Evolutionary conservation across 2,329 filamentous ascomycete species (phyloP), one percentile per base, ranked within the genome.

Genomic region (Dissoconium aciculare): DNA sequence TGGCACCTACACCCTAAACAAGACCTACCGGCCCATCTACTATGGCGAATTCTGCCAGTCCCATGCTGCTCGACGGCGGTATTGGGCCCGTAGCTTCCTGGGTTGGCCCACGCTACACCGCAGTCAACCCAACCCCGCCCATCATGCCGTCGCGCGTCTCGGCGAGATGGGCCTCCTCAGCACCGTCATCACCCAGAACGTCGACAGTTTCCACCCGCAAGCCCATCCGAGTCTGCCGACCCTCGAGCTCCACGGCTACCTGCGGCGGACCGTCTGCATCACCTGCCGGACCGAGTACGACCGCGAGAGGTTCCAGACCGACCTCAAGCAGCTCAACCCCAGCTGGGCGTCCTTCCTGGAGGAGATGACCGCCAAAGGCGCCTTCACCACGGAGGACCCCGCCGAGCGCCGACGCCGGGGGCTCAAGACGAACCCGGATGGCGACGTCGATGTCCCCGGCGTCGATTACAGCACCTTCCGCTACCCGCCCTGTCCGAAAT

Each of bases 11-110:
- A 77, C 83, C 26, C 67, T 89, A 49, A 95, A 95, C 60, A 83
- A 80, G 59, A 73, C 71, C 10, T 94, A 92, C 51, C 73, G 80
- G 2, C 89, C 87, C 17, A 91, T 93, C 42, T 98, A 92, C 60
- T 85, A 80, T 55, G 74, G 83, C 54, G 89, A 98, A 53, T 98
- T 95, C 50, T 57, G 83, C 26, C 61, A 67, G 27, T 79, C 63
- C 41, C 87, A 95, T 56, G 81, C 85, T 53, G 74, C 80, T 9
- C 66, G 89, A 41, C 89, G 94, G 56, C 66, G 89, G 38, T 98
- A 98, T 54, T 98, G 89, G 89, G 87, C 89, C 1, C 64, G 89
- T 28, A 92, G 81, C 50, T 98, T 92, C 54, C 60, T 98, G 12
- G 89, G 89, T 21, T 95, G 85, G 85, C 75, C 81, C 3, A 83